These are phyloP conservation scores for Naegleria fowleri DNA, from an alignment of 208 protist genomes.

Conservation along the genomic window DNA sequence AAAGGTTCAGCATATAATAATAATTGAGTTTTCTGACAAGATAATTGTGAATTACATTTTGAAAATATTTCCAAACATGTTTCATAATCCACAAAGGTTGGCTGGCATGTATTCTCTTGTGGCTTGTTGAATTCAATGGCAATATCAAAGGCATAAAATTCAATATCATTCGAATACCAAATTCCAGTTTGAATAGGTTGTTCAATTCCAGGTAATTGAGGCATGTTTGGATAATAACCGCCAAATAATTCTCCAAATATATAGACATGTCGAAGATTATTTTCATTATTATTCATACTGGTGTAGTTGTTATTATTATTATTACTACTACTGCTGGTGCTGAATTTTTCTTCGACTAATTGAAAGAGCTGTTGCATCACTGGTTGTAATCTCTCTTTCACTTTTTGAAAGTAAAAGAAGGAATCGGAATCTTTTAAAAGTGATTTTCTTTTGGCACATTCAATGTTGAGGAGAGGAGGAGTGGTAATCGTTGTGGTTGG, in stretches of 20 bases:
- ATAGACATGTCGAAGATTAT: not conserved
- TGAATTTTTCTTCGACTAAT: not conserved
- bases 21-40: no score
- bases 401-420: not conserved
- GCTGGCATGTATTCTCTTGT: no score
- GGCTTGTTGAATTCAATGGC: not conserved
- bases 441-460: not conserved
- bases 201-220: not conserved
- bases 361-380: not conserved
- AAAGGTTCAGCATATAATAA: not conserved
- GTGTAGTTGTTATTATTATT: no score
- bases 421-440: not conserved
- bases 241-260: constrained; percentile 28
- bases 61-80: not conserved
- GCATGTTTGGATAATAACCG: constrained; percentile 8
- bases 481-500: no score
- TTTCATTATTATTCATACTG: no score
- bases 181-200: not conserved
- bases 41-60: no score
- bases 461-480: not conserved
- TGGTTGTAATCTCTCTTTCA: not conserved
- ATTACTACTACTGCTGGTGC: no score
- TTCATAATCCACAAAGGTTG: not conserved
- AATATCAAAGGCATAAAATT: constrained; percentile 27
- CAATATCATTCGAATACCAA: not conserved